A percentile compares a stretch with the other conserved stretches of the same genome.
Conservation (phyloP, 495 filamentous ascomycete species). For the Trichodelitschia bisporula region DNA sequence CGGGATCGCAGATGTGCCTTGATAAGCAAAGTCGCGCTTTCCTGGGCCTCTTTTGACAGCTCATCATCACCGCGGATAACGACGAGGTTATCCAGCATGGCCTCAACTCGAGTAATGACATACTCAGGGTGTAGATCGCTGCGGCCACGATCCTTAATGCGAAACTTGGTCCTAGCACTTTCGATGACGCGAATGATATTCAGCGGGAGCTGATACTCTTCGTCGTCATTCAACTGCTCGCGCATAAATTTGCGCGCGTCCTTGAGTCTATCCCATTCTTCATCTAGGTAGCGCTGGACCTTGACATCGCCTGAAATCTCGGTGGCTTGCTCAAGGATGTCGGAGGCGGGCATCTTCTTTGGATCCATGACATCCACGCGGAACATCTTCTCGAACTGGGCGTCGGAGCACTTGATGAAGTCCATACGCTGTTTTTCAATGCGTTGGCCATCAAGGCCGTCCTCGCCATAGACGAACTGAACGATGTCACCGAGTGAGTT, state of each 20-base stretch:
- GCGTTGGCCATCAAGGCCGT: conserved; percentile 70
- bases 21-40: conserved; percentile 69
- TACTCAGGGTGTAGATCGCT: conserved; percentile 82
- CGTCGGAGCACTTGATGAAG: conserved; percentile 48
- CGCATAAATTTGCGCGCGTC: conserved; percentile 56
- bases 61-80: conserved; percentile 66
- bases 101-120: conserved; percentile 58
- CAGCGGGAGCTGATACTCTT: conserved; percentile 72
- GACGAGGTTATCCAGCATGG: conserved; percentile 48
- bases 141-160: conserved; percentile 55
- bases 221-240: conserved; percentile 21
- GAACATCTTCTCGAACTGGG: conserved; percentile 51
- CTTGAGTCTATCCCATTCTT: conserved; percentile 60
- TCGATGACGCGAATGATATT: conserved; percentile 81
- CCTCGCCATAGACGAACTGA: conserved; percentile 94
- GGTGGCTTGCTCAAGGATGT: conserved; percentile 60
- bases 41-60: conserved; percentile 65
- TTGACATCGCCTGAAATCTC: conserved; percentile 70
- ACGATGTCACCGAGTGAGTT: conserved; percentile 94
- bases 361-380: conserved; percentile 88
- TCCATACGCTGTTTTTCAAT: conserved; percentile 87
- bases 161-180: conserved; percentile 69
- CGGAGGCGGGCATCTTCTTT: conserved; percentile 31
- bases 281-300: conserved; percentile 64
- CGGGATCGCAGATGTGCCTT: conserved; percentile 77